Evolutionary conservation across 768 basidiomycete genomes (phyloP), one percentile per base, ranked within the genome.

Genomic region (Calvatia gigantea): DNA sequence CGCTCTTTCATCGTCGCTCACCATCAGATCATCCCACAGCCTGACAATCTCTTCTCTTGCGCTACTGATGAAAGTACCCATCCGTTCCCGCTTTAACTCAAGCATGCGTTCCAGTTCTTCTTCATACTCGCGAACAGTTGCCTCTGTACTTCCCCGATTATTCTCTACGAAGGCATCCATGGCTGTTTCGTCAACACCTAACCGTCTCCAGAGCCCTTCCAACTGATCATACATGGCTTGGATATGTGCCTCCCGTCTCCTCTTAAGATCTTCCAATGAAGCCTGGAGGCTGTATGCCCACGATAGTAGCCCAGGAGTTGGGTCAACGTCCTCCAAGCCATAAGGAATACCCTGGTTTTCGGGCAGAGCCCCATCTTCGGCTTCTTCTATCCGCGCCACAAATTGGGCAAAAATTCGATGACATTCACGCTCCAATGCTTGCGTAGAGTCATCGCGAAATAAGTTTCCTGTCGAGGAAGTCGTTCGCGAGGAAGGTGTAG

Each of bases 141-240:
- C 83, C 29, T 87, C 84, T 1, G 89, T 91, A 62, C 85, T 88
- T 2, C 96, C 96, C 27, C 90, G 77, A 67, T 96, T 79, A 14
- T 76, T 77, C 57, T 98, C 93, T 0, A 98, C 89, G 64, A 99
- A 99, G n/a, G 79, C 83, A 62, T 98, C 93, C 83, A 94, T 93
- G 42, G 87, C 87, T 0, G 69, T 71, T 45, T 94, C 90, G 0
- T 79, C 68, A 4, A 96, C 85, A 12, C 92, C 94, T 56, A 98
- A 77, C 54, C 94, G 74, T 56, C 79, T 80, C 96, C 96, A 99
- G 2, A 98, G 79, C 0, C 85, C 85, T 67, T 96, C 95, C 1
- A 99, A 79, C 60, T 93, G 85, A 68, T 98, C 94, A 65, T 94
- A 99, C 77, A 98, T 87, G 0, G 86, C 80, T 67, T 99, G 96